A percentile compares a stretch with the other conserved stretches of the same genome.
phyloP scores from a whole-genome alignment of 1,284 basidiomycete genomes.

The Ceratorhiza oryzae-sativae region DNA sequence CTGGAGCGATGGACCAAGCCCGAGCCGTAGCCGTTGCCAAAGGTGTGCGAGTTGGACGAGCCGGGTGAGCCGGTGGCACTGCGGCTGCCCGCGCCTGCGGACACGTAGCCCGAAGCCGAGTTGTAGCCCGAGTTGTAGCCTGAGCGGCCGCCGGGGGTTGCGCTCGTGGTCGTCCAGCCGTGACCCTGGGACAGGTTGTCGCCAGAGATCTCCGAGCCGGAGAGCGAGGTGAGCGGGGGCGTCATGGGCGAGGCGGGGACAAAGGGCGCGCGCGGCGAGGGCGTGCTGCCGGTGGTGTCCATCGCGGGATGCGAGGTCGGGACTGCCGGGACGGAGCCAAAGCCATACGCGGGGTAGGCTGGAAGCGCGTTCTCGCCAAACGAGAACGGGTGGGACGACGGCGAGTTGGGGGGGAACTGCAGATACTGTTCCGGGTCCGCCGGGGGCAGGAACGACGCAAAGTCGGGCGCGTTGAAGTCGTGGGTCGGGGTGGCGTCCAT shows the following conservation, averaged over 20 bases:
- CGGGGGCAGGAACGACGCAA: neutral
- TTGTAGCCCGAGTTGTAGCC: constrained; percentile 40
- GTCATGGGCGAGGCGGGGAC: constrained; percentile 42
- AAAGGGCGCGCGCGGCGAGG: constrained; percentile 39
- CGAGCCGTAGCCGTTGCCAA: constrained; percentile 20
- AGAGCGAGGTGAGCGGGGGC: constrained; percentile 41
- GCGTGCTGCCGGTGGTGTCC: constrained; percentile 32
- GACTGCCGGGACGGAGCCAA: constrained; percentile 10
- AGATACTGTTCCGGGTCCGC: constrained; percentile 17
- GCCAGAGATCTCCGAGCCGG: constrained; percentile 42
- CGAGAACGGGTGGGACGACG: constrained; percentile 27
- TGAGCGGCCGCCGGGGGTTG: constrained; percentile 12
- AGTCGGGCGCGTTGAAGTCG: constrained; percentile 25
- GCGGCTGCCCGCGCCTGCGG: constrained; percentile 26
- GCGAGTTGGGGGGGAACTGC: constrained; percentile 36
- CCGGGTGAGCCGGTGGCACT: constrained; percentile 21
- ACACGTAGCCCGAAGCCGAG: constrained; percentile 36
- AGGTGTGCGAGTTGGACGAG: constrained; percentile 27
- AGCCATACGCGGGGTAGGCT: constrained; percentile 21
- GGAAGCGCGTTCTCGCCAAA: constrained; percentile 23
- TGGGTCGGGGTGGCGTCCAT: constrained; percentile 25
- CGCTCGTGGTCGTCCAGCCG: constrained; percentile 35
- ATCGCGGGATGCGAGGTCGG: constrained; percentile 11
- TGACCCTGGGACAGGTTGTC: constrained; percentile 38
- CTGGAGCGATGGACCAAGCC: constrained; percentile 42